Evolutionary conservation across 2,329 filamentous ascomycete genomes (phyloP).

Genomic region (Lecanosticta acicola): DNA sequence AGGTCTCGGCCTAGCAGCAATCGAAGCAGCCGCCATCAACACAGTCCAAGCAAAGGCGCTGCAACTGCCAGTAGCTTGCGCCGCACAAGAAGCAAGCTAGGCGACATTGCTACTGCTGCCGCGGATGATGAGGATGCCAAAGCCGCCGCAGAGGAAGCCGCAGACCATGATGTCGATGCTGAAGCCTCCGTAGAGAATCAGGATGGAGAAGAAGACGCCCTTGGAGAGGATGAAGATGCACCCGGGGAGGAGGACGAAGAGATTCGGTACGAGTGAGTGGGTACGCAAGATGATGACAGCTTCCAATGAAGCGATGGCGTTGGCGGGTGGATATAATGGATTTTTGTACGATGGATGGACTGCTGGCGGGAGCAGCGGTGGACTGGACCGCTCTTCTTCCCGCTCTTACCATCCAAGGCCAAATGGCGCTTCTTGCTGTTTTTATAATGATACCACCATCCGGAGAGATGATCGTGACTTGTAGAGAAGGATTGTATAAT

Average conservation of each 20-base stretch:
- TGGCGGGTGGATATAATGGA: neutral
- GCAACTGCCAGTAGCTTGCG: constrained; percentile 19
- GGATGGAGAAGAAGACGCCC: constrained; percentile 20
- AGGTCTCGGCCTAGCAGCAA: constrained; percentile 12
- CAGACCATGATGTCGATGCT: constrained; percentile 22
- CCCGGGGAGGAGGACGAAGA: constrained; percentile 25
- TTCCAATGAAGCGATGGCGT: neutral
- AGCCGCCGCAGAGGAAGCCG: constrained; percentile 26
- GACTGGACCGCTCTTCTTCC: neutral
- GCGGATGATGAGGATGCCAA: constrained; percentile 31
- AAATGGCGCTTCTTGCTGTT: neutral
- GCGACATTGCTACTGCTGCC: constrained; percentile 31
- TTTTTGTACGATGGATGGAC: neutral
- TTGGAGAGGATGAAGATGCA: constrained; percentile 22
- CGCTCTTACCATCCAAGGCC: neutral
- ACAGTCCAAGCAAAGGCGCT: constrained; percentile 10
- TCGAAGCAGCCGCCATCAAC: neutral
- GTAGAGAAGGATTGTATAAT: too few relatives aligned
- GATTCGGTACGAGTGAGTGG: constrained; percentile 25
- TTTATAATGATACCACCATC: neutral
- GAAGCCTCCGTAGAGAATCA: constrained; percentile 24
- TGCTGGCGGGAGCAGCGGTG: neutral
- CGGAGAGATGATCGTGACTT: too few relatives aligned
- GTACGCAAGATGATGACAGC: neutral
- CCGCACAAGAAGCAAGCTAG: constrained; percentile 42